Base-by-base conservation (phyloP, 1,139 yeast species). In the Scheffersomyces parashehatae region DNA sequence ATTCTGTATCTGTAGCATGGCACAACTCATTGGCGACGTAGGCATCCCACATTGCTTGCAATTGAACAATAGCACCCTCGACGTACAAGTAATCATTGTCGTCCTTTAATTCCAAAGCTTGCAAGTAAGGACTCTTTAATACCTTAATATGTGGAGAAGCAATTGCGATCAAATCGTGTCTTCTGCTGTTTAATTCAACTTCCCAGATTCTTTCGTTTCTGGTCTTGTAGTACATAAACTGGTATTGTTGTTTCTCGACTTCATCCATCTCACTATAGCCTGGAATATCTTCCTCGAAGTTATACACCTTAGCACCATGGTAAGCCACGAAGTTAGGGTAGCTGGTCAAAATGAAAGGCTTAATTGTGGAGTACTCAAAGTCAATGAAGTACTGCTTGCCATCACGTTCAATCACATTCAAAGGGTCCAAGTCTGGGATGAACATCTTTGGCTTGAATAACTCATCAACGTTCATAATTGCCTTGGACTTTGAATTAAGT, bases 191-290 rank as follows among this genome's bases (percentile, higher is more conserved):
- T 55, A 91, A 73, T 35, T 83, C 79, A 50, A 78, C 67, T 65
- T 91, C 98, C 91, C 95, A 93, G 45, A 87, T 68, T 54, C 87
- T 83, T 67, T 91, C 96, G 62, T 90, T 89, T 74, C 97, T 85
- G 6, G 98, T 90, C 65, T 91, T 83, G 54, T 83, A 84, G 61
- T 85, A 83, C 83, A 90, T 88, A 66, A 86, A 90, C 58, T 84
- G 84, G 56, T 87, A 88, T 59, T 90, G 91, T 53, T 81, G 84
- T 66, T 86, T 81, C 53, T 88, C 95, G 36, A 79, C 68, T 29
- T 85, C 95, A 41, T 81, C 80, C 66, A 90, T 68, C 47, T 77
- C 70, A 7, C 80, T 81, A 62, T 73, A 90, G 40, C 81, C 84
- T 36, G 87, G 89, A 47, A 89, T 76, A 50, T 90, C 96, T 48